Evolutionary conservation across 305 asterid species (phyloP), one percentile per base, ranked within the genome.

Genomic region (Ajuga reptans): DNA sequence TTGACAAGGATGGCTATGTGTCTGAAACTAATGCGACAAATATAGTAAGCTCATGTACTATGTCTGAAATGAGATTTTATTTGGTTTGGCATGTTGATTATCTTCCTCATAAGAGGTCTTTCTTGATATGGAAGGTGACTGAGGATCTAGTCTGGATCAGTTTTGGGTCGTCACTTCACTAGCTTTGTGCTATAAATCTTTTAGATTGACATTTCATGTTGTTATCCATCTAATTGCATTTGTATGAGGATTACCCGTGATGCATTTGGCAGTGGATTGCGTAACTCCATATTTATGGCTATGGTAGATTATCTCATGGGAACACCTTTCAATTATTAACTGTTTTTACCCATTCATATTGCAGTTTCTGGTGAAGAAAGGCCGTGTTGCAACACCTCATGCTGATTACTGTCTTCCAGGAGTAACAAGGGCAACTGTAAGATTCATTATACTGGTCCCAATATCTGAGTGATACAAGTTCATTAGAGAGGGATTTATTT

Each of bases 371-470:
- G 93, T 91, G 79, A 89, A 86, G 87, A 91, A 78, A 80, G 93
- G 95, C 71, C 67, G 59, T 18, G 86, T 89, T 50, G 67, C 84
- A 64, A 91, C 96, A 61, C 97, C 96, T 50, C 88, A 79, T 84
- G 91, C 89, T 75, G 97, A 91, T 82, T 89, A 85, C 74, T 91
- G 97, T 77, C 96, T 91, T 82, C 96, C 96, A 18, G 97, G 97
- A 66, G 70, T 84, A 68, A 89, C 97, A 51, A 85, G 96, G 63
- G 85, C 90, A 52, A 83, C 97, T 33, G 97, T 91, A 86, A 85
- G 93, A 66, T 76, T 54, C 66, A 58, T 64, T 7, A 42, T 50
- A 61, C 65, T 58, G 63, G 76, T 68, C 49, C 36, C 3, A 11
- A 47, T 77, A 15, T 36, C 60, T 59, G 21, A 59, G 51, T 4